These are phyloP conservation scores for Rhizoclosmatium sp. DNA, from an alignment of 192 early-diverging fungal species.

Conservation along the genomic window DNA sequence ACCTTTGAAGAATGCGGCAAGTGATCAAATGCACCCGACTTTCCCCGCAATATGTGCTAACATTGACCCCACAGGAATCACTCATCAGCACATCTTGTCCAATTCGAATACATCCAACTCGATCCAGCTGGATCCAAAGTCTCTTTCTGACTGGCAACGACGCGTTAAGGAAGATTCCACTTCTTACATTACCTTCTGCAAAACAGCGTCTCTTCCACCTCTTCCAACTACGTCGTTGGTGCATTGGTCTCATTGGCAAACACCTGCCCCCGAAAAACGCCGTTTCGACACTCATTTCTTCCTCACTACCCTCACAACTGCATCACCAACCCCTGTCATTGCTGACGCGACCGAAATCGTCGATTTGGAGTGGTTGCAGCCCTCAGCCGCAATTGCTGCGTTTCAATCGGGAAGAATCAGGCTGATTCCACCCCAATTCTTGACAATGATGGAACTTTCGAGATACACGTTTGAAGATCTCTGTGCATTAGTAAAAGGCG, in stretches of 20 bases:
- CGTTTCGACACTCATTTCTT: conserved; percentile 76
- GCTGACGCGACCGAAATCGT: conserved; percentile 69
- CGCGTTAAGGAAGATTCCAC: not conserved
- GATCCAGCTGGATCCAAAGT: not conserved
- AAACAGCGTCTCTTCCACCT: conserved; percentile 3
- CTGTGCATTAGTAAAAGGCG: conserved; percentile 33
- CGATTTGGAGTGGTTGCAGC: conserved; percentile 71
- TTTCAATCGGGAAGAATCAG: conserved; percentile 43
- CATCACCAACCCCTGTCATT: conserved; percentile 11
- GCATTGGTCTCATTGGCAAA: conserved; percentile 74
- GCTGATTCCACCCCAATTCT: conserved; percentile 75
- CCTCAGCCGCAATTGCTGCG: conserved; percentile 37
- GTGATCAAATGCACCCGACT: conserved; percentile 26
- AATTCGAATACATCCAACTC: conserved; percentile 54
- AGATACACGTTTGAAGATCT: conserved; percentile 60
- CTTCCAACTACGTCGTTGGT: conserved; percentile 53
- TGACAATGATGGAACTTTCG: conserved; percentile 60
- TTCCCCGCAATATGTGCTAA: not conserved
- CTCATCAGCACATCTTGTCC: not conserved
- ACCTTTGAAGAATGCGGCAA: conserved; percentile 83
- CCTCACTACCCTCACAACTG: conserved; percentile 62
- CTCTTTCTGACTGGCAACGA: not conserved
- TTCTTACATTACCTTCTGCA: not conserved
- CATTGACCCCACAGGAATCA: no score
- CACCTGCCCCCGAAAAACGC: conserved; percentile 61